Evolutionary conservation across 1,139 yeast species (phyloP), one percentile per base, ranked within the genome.

Genomic region (Hanseniaspora sp.): DNA sequence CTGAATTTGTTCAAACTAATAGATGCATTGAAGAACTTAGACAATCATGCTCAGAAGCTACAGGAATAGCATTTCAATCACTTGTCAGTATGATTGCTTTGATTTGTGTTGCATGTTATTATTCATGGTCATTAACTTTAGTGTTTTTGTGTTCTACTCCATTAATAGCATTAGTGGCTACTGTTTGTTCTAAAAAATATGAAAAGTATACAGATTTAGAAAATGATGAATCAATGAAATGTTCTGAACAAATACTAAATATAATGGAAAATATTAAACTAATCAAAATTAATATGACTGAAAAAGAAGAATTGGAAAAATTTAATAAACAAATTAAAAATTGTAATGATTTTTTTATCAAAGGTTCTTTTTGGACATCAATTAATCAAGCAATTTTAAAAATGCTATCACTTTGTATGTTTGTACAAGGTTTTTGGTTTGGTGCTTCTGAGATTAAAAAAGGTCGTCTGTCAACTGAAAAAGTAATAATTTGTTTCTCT

Each of bases 391-490:
- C 86, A 0, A 55, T 77, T 0, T 66, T 83, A 54, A 77, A 82
- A 60, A 70, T 78, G 17, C 60, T 88, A 7, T 74, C 83, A 0
- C 71, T 86, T 40, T 64, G 80, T 63, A 82, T 87, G 80, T 88
- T 90, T 71, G 86, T 88, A 1, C 96, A 87, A 65, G 95, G 94
- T 0, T 86, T 90, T 62, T 88, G 95, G 85, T 90, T 82, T 68
- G 98, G 97, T 3, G 77, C 82, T 40, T 70, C 73, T 52, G 75
- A 86, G 72, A 82, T 87, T 4, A 68, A 69, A 45, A 65, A 68
- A 5, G 78, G 78, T 0, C 72, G 74, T 17, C 64, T 80, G 11
- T 61, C 71, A 1, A 70, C 86, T 1, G 82, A 83, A 15, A 76
- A 79, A 42, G 86, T 90, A 0, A 73, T 92, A 55, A 83, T 96